phyloP scores from a whole-genome alignment of 116 monocot genomes.

The Phalaenopsis hybrid region DNA sequence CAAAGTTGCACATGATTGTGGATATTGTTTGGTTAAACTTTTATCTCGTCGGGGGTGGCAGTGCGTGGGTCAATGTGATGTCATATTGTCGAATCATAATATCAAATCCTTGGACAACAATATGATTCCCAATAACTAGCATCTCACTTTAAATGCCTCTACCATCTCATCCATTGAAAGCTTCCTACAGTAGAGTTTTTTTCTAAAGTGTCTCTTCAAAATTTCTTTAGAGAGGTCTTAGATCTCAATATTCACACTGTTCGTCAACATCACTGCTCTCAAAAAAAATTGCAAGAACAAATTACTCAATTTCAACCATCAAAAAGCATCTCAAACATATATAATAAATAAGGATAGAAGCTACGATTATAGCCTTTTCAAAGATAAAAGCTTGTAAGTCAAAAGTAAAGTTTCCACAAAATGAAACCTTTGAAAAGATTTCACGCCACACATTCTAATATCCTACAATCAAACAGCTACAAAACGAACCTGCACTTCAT shows the following conservation, averaged over 20 bases:
- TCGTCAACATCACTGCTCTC: background rate
- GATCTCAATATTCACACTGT: background rate
- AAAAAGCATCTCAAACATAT: no score
- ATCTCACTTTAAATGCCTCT: background rate
- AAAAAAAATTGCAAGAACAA: no score
- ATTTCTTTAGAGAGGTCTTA: background rate
- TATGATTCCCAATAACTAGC: background rate
- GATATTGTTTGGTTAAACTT: background rate
- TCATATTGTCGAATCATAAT: background rate
- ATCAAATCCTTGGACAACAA: background rate
- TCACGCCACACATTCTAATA: background rate
- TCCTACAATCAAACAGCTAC: background rate
- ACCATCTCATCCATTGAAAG: background rate
- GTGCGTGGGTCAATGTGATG: background rate
- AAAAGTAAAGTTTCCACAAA: background rate
- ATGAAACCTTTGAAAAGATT: background rate
- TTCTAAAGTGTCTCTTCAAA: background rate
- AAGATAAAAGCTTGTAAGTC: background rate
- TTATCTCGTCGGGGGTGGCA: background rate
- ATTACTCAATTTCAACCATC: no score
- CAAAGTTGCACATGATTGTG: background rate
- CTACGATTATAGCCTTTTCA: no score
- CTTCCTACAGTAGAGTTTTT: background rate
- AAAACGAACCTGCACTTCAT: constrained; percentile 74
- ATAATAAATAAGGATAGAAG: no score